These are phyloP conservation scores for Gastrolobium bilobum DNA, from an alignment of 306 rosid species.

Conservation along the genomic window DNA sequence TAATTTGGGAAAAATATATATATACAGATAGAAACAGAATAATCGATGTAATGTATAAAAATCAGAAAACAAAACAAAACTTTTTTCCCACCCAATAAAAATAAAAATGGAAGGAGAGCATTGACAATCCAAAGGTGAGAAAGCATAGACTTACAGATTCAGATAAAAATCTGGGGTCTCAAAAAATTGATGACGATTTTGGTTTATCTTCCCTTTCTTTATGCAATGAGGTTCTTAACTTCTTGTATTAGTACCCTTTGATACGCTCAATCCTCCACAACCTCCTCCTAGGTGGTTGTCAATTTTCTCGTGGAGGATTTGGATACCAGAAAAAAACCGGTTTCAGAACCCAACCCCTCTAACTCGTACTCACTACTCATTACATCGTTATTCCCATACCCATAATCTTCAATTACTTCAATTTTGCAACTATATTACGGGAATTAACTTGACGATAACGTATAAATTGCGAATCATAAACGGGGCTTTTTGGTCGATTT, in stretches of 20 bases:
- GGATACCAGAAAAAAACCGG: slow-evolving; percentile 44
- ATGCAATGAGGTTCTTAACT: slow-evolving; percentile 7
- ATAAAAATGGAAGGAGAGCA: neutral
- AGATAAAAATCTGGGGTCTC: slow-evolving; percentile 50
- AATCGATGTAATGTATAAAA: slow-evolving; percentile 23
- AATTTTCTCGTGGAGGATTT: slow-evolving; percentile 46
- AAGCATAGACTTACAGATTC: slow-evolving; percentile 56
- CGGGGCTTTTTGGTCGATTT: slow-evolving; percentile 51
- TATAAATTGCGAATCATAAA: too few relatives aligned
- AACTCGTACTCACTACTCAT: slow-evolving; percentile 48
- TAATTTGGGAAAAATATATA: neutral
- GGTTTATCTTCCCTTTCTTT: neutral
- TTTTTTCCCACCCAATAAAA: neutral
- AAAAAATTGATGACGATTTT: slow-evolving; percentile 43
- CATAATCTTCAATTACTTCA: slow-evolving; percentile 37
- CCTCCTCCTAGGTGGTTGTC: slow-evolving; percentile 3
- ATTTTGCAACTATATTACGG: slow-evolving; percentile 45
- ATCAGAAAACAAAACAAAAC: neutral
- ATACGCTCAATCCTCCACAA: slow-evolving; percentile 40
- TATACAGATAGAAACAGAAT: slow-evolving; percentile 10
- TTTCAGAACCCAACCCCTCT: slow-evolving; percentile 17
- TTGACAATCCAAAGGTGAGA: neutral
- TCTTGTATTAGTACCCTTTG: slow-evolving; percentile 24
- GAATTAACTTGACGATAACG: neutral
- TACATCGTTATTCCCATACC: slow-evolving; percentile 56